Base-by-base conservation (phyloP, 2,329 filamentous ascomycete species). In the Colletotrichum tofieldiae region DNA sequence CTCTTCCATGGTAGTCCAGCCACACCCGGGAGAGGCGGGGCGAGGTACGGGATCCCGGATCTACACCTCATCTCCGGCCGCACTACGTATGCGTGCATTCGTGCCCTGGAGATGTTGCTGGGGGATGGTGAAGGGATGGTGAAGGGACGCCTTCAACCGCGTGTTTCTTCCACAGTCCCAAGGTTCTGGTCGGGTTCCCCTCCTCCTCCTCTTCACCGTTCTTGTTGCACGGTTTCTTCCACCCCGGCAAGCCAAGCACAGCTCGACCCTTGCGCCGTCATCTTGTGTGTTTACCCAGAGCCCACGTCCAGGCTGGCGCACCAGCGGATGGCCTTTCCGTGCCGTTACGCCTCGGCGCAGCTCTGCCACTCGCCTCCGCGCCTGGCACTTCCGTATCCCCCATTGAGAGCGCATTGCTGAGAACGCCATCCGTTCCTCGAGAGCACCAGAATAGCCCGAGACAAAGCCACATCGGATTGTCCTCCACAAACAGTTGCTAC, bases 261-360 rank as follows among this genome's bases (percentile, higher is more conserved):
- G 9, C 18, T 20, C 12, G 5, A 47, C 16, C 49, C 32, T 26
- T 43, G 41, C 45, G 45, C 29, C 26, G 37, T 29, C 3, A 2
- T 43, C 8, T 32, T 49, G 64, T 26, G 18, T 32, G 49, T 65
- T 61, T 63, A 49, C 14, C 37, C 37, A 29, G n/a, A 58, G 52
- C 16, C 41, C 41, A 51, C 3, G 6, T 29, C 49, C 39, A 32
- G 41, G 52, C 41, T 65, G 29, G 35, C 16, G 64, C 64, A 11
- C 59, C 23, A 41, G 29, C 62, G 67, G 55, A 47, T 66, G 55
- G 47, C 16, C 55, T 60, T 66, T 49, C 39, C 62, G 67, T 61
- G 62, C 55, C 55, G 67, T 66, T 54, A 16, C 54, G 39, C 52
- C 54, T 70, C 47, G 67, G 62, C 47, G 68, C 43, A 49, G 60